Percentiles rank a stretch among this genome's conserved stretches.
Evolutionary conservation across 202 grass and related monocot genomes (phyloP).

Genomic region (Elaeis oleifera): DNA sequence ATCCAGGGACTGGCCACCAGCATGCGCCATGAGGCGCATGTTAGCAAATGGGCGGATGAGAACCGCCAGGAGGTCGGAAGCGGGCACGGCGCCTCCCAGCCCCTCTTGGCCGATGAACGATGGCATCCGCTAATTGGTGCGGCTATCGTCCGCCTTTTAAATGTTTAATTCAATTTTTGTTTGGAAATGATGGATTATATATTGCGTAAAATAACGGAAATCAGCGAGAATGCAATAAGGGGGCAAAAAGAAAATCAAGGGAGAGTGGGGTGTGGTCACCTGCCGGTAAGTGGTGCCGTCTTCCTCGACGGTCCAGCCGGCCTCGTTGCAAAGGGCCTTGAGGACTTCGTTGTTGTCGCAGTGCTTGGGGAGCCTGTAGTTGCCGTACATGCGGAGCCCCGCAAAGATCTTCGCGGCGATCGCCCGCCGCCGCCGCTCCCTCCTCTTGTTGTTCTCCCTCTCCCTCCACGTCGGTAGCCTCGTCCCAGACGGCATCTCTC

Average conservation of each 20-base stretch:
- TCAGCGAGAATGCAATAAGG: too few species aligned
- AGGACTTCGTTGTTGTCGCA: slow-evolving; percentile 96
- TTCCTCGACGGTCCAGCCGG: slow-evolving; percentile 57
- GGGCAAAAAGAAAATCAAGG: not conserved
- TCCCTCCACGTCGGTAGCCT: slow-evolving; percentile 83
- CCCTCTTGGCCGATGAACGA: too few species aligned
- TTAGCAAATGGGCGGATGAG: not conserved
- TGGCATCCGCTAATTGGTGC: too few species aligned
- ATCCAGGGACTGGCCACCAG: not conserved
- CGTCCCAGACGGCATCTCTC: slow-evolving; percentile 20
- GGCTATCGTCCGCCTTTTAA: too few species aligned
- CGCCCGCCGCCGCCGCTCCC: slow-evolving; percentile 63
- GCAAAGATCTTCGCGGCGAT: slow-evolving; percentile 73
- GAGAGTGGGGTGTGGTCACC: slow-evolving; percentile 10
- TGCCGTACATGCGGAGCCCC: slow-evolving; percentile 60
- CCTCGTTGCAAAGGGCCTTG: slow-evolving; percentile 88
- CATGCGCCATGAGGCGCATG: not conserved
- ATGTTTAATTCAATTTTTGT: too few species aligned
- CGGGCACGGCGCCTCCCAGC: too few species aligned
- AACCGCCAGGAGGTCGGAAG: too few species aligned
- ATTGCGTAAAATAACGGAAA: too few species aligned
- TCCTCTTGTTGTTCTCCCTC: slow-evolving; percentile 74
- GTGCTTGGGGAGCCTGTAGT: slow-evolving; percentile 77
- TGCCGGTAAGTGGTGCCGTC: slow-evolving; percentile 81
- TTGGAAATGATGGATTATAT: too few species aligned